A percentile compares a stretch with the other conserved stretches of the same genome.
Conservation (phyloP, 1,139 yeast species). For the Lizanozyma gosingica region DNA sequence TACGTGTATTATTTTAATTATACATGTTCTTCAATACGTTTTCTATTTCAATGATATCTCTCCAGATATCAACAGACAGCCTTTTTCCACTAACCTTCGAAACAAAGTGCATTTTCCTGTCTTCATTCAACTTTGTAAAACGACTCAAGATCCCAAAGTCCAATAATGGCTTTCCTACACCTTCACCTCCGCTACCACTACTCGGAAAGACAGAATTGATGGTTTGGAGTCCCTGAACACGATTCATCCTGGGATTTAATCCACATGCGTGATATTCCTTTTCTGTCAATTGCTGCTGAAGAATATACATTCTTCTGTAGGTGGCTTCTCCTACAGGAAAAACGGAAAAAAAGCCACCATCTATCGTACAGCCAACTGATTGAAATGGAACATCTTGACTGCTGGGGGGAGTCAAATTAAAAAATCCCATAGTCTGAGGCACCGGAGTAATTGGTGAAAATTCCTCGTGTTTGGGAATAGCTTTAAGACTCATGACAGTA, state of each 20-base stretch:
- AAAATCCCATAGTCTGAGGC: slow-evolving; percentile 14
- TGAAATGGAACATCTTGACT: slow-evolving; percentile 30
- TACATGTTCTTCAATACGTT: slow-evolving; percentile 20
- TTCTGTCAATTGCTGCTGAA: slow-evolving; percentile 83
- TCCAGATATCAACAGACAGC: slow-evolving; percentile 54
- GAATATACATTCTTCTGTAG: slow-evolving; percentile 72
- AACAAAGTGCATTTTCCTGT: slow-evolving; percentile 43
- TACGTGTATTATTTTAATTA: too few relatives aligned
- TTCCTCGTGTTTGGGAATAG: slow-evolving; percentile 39
- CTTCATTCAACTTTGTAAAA: slow-evolving; percentile 49
- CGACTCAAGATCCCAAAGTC: slow-evolving; percentile 49
- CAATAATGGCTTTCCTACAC: slow-evolving; percentile 40
- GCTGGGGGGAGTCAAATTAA: slow-evolving; percentile 4
- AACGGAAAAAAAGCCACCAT: slow-evolving; percentile 73
- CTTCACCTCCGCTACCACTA: background rate
- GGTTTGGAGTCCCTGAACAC: slow-evolving; percentile 18
- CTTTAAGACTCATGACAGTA: slow-evolving; percentile 47
- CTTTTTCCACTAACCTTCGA: slow-evolving; percentile 47
- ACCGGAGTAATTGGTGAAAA: slow-evolving; percentile 12
- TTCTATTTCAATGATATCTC: slow-evolving; percentile 52
- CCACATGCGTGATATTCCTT: slow-evolving; percentile 70
- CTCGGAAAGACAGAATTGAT: background rate
- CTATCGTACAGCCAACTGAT: slow-evolving; percentile 60
- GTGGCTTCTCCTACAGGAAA: slow-evolving; percentile 66
- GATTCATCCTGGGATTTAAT: slow-evolving; percentile 67